These are phyloP conservation scores for Eucalyptus grandis DNA, from an alignment of 345 rosid species.

Conservation along the genomic window DNA sequence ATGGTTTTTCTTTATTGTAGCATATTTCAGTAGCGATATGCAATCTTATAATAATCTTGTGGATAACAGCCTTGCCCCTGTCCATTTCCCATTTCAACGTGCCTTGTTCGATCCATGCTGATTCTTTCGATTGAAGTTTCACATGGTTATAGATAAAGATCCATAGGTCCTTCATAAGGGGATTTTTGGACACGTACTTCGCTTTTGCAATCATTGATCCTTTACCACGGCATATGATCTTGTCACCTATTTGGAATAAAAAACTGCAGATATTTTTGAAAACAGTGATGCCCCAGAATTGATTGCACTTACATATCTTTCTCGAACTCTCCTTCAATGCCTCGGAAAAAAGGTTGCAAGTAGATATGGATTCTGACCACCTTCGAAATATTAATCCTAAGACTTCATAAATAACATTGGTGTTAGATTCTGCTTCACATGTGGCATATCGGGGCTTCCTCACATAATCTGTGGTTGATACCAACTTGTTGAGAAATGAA, in stretches of 20 bases:
- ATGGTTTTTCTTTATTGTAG: background rate
- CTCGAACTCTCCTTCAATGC: background rate
- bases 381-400: background rate
- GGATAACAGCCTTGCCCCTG: background rate
- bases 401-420: background rate
- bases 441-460: background rate
- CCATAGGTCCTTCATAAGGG: background rate
- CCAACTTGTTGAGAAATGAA: background rate
- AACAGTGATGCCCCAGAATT: background rate
- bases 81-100: too few species aligned
- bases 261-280: background rate
- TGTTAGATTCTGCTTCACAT: background rate
- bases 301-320: background rate
- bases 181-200: background rate
- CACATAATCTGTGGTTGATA: background rate
- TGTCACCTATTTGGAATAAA: background rate
- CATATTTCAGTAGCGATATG: background rate
- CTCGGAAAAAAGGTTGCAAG: background rate
- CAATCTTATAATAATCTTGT: fast-evolving
- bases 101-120: too few species aligned
- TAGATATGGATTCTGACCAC: background rate
- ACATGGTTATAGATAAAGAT: fast-evolving
- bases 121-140: background rate
- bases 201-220: background rate
- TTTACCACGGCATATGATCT: background rate